These are phyloP conservation scores for Mortierella sp. DNA, from an alignment of 371 early-diverging fungal genomes.

Conservation along the genomic window DNA sequence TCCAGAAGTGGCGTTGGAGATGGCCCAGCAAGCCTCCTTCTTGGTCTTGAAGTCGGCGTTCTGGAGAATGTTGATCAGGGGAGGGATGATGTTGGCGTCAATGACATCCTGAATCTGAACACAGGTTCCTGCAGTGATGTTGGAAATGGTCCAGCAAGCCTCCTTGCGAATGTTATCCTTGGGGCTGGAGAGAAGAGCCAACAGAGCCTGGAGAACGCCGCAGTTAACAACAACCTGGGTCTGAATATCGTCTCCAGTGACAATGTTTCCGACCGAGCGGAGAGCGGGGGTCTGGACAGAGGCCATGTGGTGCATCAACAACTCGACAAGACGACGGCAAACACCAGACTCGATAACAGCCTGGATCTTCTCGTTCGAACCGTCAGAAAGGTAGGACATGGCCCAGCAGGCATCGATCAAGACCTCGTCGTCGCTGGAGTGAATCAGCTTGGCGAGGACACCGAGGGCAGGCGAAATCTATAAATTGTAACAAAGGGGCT, in stretches of 20 bases:
- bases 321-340: slow-evolving; percentile 92
- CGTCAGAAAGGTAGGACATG: slow-evolving; percentile 98
- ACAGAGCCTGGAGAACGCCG: slow-evolving; percentile 89
- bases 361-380: slow-evolving; percentile 95
- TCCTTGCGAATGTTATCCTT: slow-evolving; percentile 98
- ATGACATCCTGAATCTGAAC: slow-evolving; percentile 96
- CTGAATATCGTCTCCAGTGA: slow-evolving; percentile 98
- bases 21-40: slow-evolving; percentile 99
- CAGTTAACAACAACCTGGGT: slow-evolving; percentile 97
- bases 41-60: slow-evolving; percentile 97
- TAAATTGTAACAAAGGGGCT: slow-evolving; percentile 15
- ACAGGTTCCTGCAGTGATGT: slow-evolving; percentile 99
- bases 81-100: slow-evolving; percentile 94
- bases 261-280: slow-evolving; percentile 99
- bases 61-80: slow-evolving; percentile 90
- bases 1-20: slow-evolving; percentile 98
- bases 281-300: slow-evolving; percentile 98
- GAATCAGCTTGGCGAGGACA: slow-evolving; percentile 90
- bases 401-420: slow-evolving; percentile 99
- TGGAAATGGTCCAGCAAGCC: slow-evolving; percentile 99
- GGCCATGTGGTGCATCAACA: slow-evolving; percentile 88
- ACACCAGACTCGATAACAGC: slow-evolving; percentile 97
- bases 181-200: slow-evolving; percentile 83
- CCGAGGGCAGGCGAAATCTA: slow-evolving; percentile 91
- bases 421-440: slow-evolving; percentile 95